Percentiles rank a stretch among this genome's conserved stretches.
These are phyloP conservation scores for Botrytis galanthina DNA, from an alignment of 2,329 filamentous ascomycete species.

Conservation along the genomic window DNA sequence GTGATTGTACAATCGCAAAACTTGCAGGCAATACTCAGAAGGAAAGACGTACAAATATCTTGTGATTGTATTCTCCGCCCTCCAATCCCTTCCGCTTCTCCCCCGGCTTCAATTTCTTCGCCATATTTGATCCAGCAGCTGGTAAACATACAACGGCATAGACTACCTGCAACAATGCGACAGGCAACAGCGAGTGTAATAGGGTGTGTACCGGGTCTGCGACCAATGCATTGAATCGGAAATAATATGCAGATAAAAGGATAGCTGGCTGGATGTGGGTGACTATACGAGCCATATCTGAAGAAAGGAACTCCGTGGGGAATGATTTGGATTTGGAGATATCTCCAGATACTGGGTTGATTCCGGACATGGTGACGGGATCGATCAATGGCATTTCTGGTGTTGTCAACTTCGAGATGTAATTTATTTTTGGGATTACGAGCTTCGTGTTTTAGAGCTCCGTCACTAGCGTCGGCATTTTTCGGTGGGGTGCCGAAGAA, in stretches of 20 bases:
- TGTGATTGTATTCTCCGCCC: conserved; percentile 13
- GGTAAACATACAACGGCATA: conserved; percentile 66
- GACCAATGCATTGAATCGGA: conserved; percentile 66
- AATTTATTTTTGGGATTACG: background rate
- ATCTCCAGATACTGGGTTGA: conserved; percentile 18
- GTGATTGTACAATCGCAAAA: background rate
- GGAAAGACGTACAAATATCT: conserved; percentile 26
- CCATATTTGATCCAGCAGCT: conserved; percentile 50
- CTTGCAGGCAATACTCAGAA: too few species aligned
- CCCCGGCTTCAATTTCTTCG: conserved; percentile 52
- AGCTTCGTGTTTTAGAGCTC: conserved; percentile 15
- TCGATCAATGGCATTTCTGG: conserved; percentile 36
- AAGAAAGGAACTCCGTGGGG: conserved; percentile 37
- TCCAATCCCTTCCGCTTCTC: conserved; percentile 51
- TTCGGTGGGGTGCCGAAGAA: background rate
- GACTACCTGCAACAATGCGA: conserved; percentile 61
- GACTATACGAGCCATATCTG: conserved; percentile 49
- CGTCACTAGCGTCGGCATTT: conserved; percentile 19
- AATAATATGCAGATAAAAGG: conserved; percentile 61
- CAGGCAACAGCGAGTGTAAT: conserved; percentile 56
- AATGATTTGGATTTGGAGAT: conserved; percentile 24
- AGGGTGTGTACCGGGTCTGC: conserved; percentile 66
- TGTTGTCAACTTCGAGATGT: conserved; percentile 1
- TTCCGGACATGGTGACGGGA: conserved; percentile 36
- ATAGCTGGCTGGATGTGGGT: conserved; percentile 67